A percentile compares a stretch with the other conserved stretches of the same genome.
These are phyloP conservation scores for Ceratocystis lukuohia DNA, from an alignment of 2,329 filamentous ascomycete species.

Conservation along the genomic window DNA sequence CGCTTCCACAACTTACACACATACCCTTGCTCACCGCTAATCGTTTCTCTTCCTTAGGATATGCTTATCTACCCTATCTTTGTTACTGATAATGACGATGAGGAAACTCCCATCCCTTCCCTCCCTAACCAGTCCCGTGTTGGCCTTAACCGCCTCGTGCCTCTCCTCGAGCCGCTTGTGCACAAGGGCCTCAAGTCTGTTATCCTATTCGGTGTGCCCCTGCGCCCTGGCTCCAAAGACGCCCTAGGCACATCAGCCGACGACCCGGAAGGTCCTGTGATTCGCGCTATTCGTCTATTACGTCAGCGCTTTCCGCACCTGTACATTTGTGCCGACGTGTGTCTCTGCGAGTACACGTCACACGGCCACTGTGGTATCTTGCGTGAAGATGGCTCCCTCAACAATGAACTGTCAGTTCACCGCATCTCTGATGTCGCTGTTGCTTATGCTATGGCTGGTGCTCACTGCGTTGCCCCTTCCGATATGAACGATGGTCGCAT, in stretches of 20 bases:
- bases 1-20: background rate
- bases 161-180: slow-evolving; percentile 75
- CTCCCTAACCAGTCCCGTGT: slow-evolving; percentile 82
- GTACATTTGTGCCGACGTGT: slow-evolving; percentile 86
- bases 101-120: slow-evolving; percentile 79
- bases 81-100: slow-evolving; percentile 84
- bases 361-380: slow-evolving; percentile 97
- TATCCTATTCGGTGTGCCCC: slow-evolving; percentile 88
- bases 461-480: slow-evolving; percentile 90
- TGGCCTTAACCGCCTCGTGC: slow-evolving; percentile 71
- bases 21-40: background rate
- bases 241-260: slow-evolving; percentile 83
- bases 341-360: slow-evolving; percentile 95
- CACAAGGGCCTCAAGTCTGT: slow-evolving; percentile 84
- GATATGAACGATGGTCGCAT: slow-evolving; percentile 99
- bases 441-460: slow-evolving; percentile 87
- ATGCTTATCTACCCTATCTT: slow-evolving; percentile 99
- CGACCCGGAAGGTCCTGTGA: slow-evolving; percentile 84
- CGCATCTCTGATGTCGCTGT: slow-evolving; percentile 96
- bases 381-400: slow-evolving; percentile 78
- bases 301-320: slow-evolving; percentile 76
- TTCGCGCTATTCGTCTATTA: slow-evolving; percentile 70
- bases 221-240: slow-evolving; percentile 71
- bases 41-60: slow-evolving; percentile 41
- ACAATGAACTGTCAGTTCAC: slow-evolving; percentile 87